phyloP scores from a whole-genome alignment of 345 rosid species.

The Mangifera indica region DNA sequence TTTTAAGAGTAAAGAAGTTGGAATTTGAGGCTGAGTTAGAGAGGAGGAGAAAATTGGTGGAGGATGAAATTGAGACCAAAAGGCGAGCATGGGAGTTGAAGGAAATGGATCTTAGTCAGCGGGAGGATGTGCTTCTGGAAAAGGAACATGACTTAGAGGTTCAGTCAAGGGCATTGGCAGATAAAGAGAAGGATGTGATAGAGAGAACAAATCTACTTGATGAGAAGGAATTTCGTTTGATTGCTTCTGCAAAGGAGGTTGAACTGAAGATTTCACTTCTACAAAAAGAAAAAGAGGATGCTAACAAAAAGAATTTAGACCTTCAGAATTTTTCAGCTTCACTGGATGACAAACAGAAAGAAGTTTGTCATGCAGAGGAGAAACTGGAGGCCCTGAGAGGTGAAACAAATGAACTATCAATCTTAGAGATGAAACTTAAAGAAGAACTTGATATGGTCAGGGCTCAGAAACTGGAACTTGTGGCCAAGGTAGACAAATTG shows the following conservation, averaged over 20 bases:
- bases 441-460: conserved; percentile 88
- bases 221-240: conserved; percentile 57
- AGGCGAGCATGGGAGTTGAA: conserved; percentile 90
- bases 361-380: conserved; percentile 59
- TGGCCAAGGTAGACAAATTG: conserved; percentile 77
- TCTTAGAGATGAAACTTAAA: conserved; percentile 77
- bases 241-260: conserved; percentile 49
- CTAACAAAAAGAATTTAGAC: conserved; percentile 54
- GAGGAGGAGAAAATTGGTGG: conserved; percentile 56
- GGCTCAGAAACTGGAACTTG: conserved; percentile 70
- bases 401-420: conserved; percentile 71
- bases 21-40: conserved; percentile 82
- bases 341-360: conserved; percentile 67
- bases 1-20: conserved; percentile 54
- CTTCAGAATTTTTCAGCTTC: conserved; percentile 58
- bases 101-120: conserved; percentile 72
- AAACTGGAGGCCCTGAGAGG: conserved; percentile 73
- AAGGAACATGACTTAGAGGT: conserved; percentile 82
- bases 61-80: conserved; percentile 81
- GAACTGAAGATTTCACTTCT: conserved; percentile 41
- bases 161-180: conserved; percentile 51
- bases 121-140: conserved; percentile 64
- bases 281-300: conserved; percentile 61
- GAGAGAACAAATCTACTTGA: conserved; percentile 53
- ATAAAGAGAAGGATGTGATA: conserved; percentile 66